phyloP scores from a whole-genome alignment of 345 rosid genomes.

The Rhodamnia rubescens region DNA sequence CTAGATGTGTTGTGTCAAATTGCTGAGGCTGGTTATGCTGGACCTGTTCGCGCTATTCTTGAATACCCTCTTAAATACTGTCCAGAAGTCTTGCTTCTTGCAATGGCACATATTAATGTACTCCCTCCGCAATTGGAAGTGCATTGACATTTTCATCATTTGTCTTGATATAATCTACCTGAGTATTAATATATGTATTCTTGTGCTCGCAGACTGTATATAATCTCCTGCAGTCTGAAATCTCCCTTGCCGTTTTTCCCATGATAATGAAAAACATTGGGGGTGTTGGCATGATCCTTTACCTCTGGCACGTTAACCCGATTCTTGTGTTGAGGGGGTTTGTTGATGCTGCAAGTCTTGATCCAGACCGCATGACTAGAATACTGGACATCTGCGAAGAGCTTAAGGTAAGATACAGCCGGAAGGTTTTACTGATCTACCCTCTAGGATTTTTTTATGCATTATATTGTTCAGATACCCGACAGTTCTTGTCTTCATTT shows the following conservation, averaged over 20 bases:
- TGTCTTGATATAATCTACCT: neutral
- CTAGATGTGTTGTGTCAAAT: slow-evolving; percentile 76
- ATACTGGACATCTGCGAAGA: slow-evolving; percentile 72
- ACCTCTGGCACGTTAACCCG: slow-evolving; percentile 74
- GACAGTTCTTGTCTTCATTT: neutral
- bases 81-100: slow-evolving; percentile 82
- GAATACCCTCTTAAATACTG: slow-evolving; percentile 75
- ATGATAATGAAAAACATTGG: slow-evolving; percentile 31
- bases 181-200: neutral
- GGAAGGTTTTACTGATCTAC: neutral
- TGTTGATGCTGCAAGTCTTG: slow-evolving; percentile 36
- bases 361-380: slow-evolving; percentile 45
- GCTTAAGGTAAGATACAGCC: slow-evolving; percentile 43
- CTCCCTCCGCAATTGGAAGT: neutral
- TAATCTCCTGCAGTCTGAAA: slow-evolving; percentile 69
- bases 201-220: slow-evolving; percentile 63
- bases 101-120: slow-evolving; percentile 80
- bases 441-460: neutral
- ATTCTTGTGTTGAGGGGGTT: slow-evolving; percentile 67
- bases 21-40: slow-evolving; percentile 79
- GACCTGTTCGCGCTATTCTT: slow-evolving; percentile 52
- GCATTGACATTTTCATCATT: neutral
- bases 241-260: slow-evolving; percentile 60
- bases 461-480: neutral
- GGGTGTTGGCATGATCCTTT: slow-evolving; percentile 43